Evolutionary conservation across 768 basidiomycete genomes (phyloP).

Genomic region (Filobasidium floriforme): DNA sequence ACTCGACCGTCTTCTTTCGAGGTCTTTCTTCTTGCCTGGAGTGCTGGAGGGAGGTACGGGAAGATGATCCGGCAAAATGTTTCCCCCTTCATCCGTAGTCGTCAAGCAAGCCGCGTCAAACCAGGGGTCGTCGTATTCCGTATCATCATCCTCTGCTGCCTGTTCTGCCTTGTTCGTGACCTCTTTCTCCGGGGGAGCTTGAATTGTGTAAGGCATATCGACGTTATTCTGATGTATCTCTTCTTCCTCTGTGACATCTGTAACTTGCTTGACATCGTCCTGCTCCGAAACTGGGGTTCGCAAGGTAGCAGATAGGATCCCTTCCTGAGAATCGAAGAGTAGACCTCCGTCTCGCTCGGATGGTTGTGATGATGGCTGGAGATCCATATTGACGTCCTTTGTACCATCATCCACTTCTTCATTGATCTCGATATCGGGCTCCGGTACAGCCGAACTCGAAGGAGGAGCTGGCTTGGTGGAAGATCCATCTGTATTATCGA

Average conservation of each 20-base stretch:
- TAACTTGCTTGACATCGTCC: background rate
- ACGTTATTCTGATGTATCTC: background rate
- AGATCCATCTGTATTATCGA: too few relatives aligned
- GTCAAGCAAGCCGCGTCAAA: slow-evolving; percentile 25
- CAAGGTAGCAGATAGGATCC: background rate
- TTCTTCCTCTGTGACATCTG: background rate
- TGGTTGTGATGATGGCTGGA: background rate
- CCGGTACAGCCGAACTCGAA: too few relatives aligned
- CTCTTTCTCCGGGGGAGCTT: background rate
- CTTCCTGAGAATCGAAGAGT: background rate
- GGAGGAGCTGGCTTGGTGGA: too few relatives aligned
- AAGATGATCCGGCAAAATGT: background rate
- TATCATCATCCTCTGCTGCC: background rate
- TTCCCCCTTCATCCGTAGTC: slow-evolving; percentile 4
- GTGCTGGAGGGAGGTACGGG: background rate
- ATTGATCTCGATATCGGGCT: too few relatives aligned
- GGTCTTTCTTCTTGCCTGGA: background rate
- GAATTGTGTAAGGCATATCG: background rate
- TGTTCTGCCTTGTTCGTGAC: background rate
- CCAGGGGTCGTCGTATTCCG: slow-evolving; percentile 24
- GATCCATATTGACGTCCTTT: background rate
- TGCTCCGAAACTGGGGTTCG: background rate
- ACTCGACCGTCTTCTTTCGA: background rate
- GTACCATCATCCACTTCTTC: too few relatives aligned
- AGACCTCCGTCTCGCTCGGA: background rate